Evolutionary conservation across 1,139 yeast genomes (phyloP), one percentile per base, ranked within the genome.

Genomic region (Pichia sp.): DNA sequence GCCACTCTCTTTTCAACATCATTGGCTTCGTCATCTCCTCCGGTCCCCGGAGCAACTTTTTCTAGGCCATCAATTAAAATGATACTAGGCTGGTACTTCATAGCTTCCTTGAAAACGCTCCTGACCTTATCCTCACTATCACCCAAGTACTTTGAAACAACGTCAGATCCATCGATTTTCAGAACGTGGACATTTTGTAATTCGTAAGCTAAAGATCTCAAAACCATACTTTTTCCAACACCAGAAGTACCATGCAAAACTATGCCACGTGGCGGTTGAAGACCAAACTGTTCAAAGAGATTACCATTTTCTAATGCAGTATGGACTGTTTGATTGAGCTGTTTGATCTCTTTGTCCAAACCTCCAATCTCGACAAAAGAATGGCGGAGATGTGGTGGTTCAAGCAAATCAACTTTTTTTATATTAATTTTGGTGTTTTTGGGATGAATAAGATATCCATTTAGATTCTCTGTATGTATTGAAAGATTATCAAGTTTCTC

Each of bases 191-290:
- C 94, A 48, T 77, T 69, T 5, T 68, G 31, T 8, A 48, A 45
- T 39, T 57, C 62, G 38, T 48, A 44, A 0, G 96, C 95, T 11
- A 91, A 79, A 28, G 95, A 84, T 42, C 85, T 71, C 35, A 93
- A 66, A 14, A 91, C 69, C 86, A 89, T 77, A 1, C 97, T 85
- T 59, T 91, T 91, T 41, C 99, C 99, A 0, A 97, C 89, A 1
- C 99, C 99, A 2, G 97, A 94, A 2, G 97, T 95, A 0, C 99
- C 99, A 63, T 89, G 94, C 5, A 91, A 65, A 26, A 91, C 64
- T 14, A 93, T 71, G 4, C 98, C 98, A 43, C 96, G 69, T 3
- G 97, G 96, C 10, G 96, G 93, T 9, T 80, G 71, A 35, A 89
- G 83, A n/a, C 91, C 89, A 65, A 89, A 93, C 42, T 84, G 79